These are phyloP conservation scores for Ophiocordyceps australis DNA, from an alignment of 2,329 filamentous ascomycete species.

Conservation along the genomic window DNA sequence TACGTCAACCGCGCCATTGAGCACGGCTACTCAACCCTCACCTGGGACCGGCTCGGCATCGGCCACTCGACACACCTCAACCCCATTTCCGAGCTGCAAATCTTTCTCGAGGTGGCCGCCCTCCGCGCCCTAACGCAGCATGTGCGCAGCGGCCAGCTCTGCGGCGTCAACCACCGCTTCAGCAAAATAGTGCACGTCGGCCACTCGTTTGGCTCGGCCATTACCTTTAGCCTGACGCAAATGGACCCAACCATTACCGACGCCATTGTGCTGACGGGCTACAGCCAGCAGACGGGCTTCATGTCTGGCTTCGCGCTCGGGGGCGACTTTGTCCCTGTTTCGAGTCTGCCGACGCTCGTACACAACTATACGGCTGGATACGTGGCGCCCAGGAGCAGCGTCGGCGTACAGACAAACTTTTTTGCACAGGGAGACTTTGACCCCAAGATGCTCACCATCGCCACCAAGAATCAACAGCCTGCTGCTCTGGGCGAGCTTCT, in stretches of 20 bases:
- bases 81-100: slow-evolving; percentile 40
- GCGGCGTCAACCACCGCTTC: slow-evolving; percentile 16
- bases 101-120: slow-evolving; percentile 36
- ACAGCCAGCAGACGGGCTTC: slow-evolving; percentile 28
- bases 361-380: slow-evolving; percentile 29
- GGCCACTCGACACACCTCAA: slow-evolving; percentile 39
- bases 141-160: slow-evolving; percentile 25
- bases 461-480: slow-evolving; percentile 31
- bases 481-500: slow-evolving; percentile 39
- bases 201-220: slow-evolving; percentile 44
- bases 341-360: slow-evolving; percentile 9
- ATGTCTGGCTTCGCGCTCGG: slow-evolving; percentile 21
- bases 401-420: slow-evolving; percentile 32
- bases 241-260: slow-evolving; percentile 33
- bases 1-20: slow-evolving; percentile 38
- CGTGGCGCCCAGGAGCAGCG: slow-evolving; percentile 23
- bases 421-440: slow-evolving; percentile 36
- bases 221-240: slow-evolving; percentile 35
- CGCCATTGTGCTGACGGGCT: slow-evolving; percentile 42
- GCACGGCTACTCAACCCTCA: slow-evolving; percentile 38
- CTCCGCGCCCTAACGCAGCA: slow-evolving; percentile 31
- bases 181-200: slow-evolving; percentile 38
- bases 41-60: slow-evolving; percentile 44
- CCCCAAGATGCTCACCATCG: slow-evolving; percentile 25
- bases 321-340: slow-evolving; percentile 26